Conservation (phyloP, 2,329 filamentous ascomycete species). For the Podosphaera leucotricha region DNA sequence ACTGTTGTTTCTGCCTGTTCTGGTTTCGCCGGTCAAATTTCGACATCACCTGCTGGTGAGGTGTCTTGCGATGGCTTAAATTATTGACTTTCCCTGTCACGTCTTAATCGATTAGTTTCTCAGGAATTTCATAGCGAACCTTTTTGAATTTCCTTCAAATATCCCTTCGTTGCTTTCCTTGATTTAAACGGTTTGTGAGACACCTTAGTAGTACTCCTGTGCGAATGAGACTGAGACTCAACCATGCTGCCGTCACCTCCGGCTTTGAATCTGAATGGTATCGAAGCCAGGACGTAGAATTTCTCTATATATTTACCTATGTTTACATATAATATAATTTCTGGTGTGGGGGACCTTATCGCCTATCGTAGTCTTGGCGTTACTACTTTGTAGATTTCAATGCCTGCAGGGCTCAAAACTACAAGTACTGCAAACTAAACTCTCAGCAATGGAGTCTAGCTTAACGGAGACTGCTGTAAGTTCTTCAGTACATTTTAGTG, state of each 20-base stretch:
- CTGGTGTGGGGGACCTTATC: slow-evolving; percentile 6
- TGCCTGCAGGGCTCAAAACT: too few species aligned
- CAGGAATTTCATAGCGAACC: slow-evolving; percentile 24
- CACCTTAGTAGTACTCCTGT: slow-evolving; percentile 78
- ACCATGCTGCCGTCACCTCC: slow-evolving; percentile 47
- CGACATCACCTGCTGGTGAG: slow-evolving; percentile 90
- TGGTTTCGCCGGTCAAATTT: slow-evolving; percentile 92
- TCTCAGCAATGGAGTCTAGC: slow-evolving; percentile 7
- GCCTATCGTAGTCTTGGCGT: slow-evolving; percentile 4
- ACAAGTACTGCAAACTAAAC: not conserved
- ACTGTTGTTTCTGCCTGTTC: slow-evolving; percentile 66
- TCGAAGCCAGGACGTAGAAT: slow-evolving; percentile 33
- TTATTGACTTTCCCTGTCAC: slow-evolving; percentile 48
- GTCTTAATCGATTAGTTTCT: slow-evolving; percentile 3
- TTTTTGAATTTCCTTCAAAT: slow-evolving; percentile 65
- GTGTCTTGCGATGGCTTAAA: slow-evolving; percentile 60
- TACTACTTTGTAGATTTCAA: not conserved
- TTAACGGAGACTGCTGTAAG: slow-evolving; percentile 2
- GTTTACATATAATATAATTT: too few species aligned
- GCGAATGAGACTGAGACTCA: slow-evolving; percentile 48
- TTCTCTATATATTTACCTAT: slow-evolving; percentile 1
- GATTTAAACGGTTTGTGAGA: slow-evolving; percentile 83
- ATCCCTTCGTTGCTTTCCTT: slow-evolving; percentile 68
- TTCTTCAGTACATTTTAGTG: slow-evolving; percentile 20
- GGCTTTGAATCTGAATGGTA: slow-evolving; percentile 77